These are phyloP conservation scores for Fomitopsis betulina DNA, from an alignment of 1,284 basidiomycete genomes.

Conservation along the genomic window DNA sequence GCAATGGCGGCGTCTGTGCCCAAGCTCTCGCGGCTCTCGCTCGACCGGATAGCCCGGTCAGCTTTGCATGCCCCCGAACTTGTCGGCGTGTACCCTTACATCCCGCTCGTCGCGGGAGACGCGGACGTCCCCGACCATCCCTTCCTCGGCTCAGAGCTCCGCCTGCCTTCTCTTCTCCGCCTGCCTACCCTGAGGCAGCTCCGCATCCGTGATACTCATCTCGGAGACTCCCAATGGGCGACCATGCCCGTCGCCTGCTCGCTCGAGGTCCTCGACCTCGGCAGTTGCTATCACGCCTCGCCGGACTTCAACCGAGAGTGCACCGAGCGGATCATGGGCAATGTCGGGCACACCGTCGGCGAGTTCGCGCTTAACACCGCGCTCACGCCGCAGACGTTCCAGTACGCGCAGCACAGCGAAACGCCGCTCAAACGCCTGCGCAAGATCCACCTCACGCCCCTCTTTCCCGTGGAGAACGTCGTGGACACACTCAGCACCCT, in stretches of 20 bases:
- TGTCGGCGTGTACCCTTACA: conserved; percentile 44
- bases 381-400: conserved; percentile 39
- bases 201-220: conserved; percentile 63
- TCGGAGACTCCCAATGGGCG: conserved; percentile 58
- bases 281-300: conserved; percentile 50
- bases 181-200: conserved; percentile 58
- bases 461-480: conserved; percentile 57
- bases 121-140: conserved; percentile 56
- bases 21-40: conserved; percentile 47
- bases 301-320: conserved; percentile 48
- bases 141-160: conserved; percentile 49
- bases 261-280: conserved; percentile 55
- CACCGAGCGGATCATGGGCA: conserved; percentile 55
- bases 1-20: conserved; percentile 60
- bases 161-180: conserved; percentile 58
- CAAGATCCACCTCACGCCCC: conserved; percentile 54
- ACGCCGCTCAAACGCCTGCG: conserved; percentile 49
- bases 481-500: conserved; percentile 55
- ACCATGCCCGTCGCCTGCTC: conserved; percentile 42
- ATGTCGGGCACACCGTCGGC: conserved; percentile 48
- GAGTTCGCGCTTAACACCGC: conserved; percentile 51
- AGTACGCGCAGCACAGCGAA: conserved; percentile 35
- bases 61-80: conserved; percentile 54
- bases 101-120: conserved; percentile 56
- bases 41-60: conserved; percentile 64